Base-by-base conservation (phyloP, 305 asterid genomes). In the Fraxinus latifolia region DNA sequence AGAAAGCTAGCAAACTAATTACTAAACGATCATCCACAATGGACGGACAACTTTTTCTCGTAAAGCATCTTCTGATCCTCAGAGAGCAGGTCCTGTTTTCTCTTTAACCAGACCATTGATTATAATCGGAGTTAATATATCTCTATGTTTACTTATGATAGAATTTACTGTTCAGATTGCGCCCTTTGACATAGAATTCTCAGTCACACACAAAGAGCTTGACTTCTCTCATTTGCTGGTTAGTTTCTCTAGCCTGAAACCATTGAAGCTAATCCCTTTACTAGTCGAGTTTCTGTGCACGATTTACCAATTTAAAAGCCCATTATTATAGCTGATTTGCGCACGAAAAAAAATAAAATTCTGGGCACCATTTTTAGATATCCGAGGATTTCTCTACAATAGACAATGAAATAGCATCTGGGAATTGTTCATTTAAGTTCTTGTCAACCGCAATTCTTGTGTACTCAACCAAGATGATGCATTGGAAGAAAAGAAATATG, bases 171-270 rank as follows among this genome's bases (percentile, higher is more conserved):
- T 91, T 84, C 97, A 96, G 99, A 96, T 96, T 90, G 98, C 98
- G 53, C 99, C 98, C 82, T 96, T 96, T 82, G 98, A 96, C 79
- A 94, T 96, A 8, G 99, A 94, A 88, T 96, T 96, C 89, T 96
- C 99, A 67, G 98, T 92, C 81, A 96, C 98, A 12, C 95, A 96
- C 88, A 96, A 94, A 91, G 99, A 96, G 91, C 98, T 96, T 83
- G 99, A 96, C 89, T 96, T 96, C 94, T 94, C 99, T 42, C 98
- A 96, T 92, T 87, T 96, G 88, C 90, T 96, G 99, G 99, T 96
- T 74, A 89, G 87, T 87, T 79, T 81, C 74, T 50, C 60, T 77
- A 83, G 79, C 12, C 27, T 44, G 39, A 55, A 78, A 62, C 78
- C 74, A 2, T 78, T 77, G 25, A 53, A 76, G 74, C 78, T 77